Percentiles rank a stretch among this genome's conserved stretches.
phyloP scores from a whole-genome alignment of 164 flowering plant species.

The Vitis labrusca region DNA sequence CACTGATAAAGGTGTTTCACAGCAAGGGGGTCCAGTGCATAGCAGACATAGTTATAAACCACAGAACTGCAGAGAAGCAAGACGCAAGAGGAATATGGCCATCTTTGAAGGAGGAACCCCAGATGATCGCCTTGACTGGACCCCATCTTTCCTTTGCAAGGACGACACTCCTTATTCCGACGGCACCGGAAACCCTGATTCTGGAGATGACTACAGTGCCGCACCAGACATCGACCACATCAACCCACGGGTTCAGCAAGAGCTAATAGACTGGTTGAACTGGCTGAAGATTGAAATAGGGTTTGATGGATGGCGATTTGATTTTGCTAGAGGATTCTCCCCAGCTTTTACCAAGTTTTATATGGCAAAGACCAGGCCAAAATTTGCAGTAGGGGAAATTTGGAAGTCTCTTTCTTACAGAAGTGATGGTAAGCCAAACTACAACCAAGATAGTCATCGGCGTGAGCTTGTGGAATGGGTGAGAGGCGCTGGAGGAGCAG shows the following conservation, averaged over 20 bases:
- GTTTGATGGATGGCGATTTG: slow-evolving; percentile 75
- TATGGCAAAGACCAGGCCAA: slow-evolving; percentile 44
- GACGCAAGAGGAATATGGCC: slow-evolving; percentile 66
- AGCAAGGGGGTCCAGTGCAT: slow-evolving; percentile 49
- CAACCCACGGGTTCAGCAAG: slow-evolving; percentile 60
- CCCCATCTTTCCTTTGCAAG: slow-evolving; percentile 55
- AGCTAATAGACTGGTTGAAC: slow-evolving; percentile 78
- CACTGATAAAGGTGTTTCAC: slow-evolving; percentile 48
- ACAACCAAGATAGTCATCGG: slow-evolving; percentile 55
- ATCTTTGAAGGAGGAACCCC: slow-evolving; percentile 82
- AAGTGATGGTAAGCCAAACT: slow-evolving; percentile 38
- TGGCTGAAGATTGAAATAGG: slow-evolving; percentile 78
- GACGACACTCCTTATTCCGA: slow-evolving; percentile 54
- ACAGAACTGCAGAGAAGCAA: slow-evolving; percentile 62
- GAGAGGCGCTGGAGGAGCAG: slow-evolving; percentile 44
- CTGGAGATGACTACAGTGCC: slow-evolving; percentile 36
- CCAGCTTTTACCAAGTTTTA: slow-evolving; percentile 50
- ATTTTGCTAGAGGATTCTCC: slow-evolving; percentile 61
- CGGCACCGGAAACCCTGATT: slow-evolving; percentile 69
- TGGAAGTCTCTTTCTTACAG: slow-evolving; percentile 47
- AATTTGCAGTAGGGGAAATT: slow-evolving; percentile 68
- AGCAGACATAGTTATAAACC: slow-evolving; percentile 87
- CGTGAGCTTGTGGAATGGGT: slow-evolving; percentile 50
- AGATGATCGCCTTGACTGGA: slow-evolving; percentile 84
- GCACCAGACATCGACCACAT: slow-evolving; percentile 83